Percentiles rank a stretch among this genome's conserved stretches.
Evolutionary conservation across 1,284 basidiomycete species (phyloP).

Genomic region (Termitomyces sp.): DNA sequence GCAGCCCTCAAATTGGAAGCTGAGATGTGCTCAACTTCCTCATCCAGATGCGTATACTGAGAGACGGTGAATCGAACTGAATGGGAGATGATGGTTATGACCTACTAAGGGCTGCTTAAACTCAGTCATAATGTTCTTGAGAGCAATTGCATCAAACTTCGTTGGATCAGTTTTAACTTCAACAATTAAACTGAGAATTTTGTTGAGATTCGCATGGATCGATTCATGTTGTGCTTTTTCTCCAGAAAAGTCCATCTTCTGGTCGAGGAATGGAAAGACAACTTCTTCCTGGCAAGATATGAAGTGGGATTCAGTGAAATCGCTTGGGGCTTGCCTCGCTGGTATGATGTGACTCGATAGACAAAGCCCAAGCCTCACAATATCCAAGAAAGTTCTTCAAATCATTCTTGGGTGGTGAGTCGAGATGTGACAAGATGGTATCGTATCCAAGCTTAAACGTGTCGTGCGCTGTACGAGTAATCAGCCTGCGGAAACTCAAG

Average conservation of each 20-base stretch:
- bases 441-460: conserved; percentile 31
- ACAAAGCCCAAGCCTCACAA: conserved; percentile 31
- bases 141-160: conserved; percentile 25
- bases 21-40: conserved; percentile 31
- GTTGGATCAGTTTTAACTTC: conserved; percentile 22
- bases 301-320: neutral
- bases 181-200: conserved; percentile 23
- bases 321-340: conserved; percentile 23
- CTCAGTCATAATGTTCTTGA: conserved; percentile 24
- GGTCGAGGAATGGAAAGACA: conserved; percentile 33
- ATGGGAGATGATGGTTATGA: neutral
- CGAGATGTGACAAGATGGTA: conserved; percentile 30
- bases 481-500: neutral
- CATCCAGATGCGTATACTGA: conserved; percentile 32
- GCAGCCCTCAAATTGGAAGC: conserved; percentile 27
- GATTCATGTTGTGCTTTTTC: conserved; percentile 33
- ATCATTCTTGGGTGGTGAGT: conserved; percentile 30
- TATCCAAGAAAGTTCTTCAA: conserved; percentile 38
- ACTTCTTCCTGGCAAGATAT: conserved; percentile 22
- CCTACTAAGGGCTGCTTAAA: conserved; percentile 26
- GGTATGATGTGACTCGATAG: conserved; percentile 30
- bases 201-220: conserved; percentile 28
- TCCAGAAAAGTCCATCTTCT: conserved; percentile 32
- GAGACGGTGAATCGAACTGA: neutral
- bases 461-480: conserved; percentile 25